A percentile compares a stretch with the other conserved stretches of the same genome.
Evolutionary conservation across 2,329 filamentous ascomycete species (phyloP).

Genomic region (Epichloe coenophiala): DNA sequence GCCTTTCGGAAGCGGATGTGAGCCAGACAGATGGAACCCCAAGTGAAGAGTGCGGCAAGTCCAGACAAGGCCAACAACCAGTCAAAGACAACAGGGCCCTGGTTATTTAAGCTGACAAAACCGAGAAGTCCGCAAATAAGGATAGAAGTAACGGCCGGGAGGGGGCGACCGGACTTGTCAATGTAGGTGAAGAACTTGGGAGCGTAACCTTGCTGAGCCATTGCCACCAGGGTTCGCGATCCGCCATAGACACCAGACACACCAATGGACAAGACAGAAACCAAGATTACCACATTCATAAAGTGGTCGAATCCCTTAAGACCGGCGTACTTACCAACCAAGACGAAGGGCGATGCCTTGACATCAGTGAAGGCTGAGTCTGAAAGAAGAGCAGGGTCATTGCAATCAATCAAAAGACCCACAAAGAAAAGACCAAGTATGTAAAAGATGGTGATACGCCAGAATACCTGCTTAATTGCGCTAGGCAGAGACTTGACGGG

Average conservation of each 20-base stretch:
- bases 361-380: slow-evolving; percentile 27
- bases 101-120: slow-evolving; percentile 28
- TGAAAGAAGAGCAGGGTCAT: slow-evolving; percentile 32
- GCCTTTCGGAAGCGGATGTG: slow-evolving; percentile 52
- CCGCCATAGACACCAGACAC: slow-evolving; percentile 47
- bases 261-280: slow-evolving; percentile 45
- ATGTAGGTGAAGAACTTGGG: slow-evolving; percentile 43
- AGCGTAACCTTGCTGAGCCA: slow-evolving; percentile 45
- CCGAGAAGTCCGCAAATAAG: slow-evolving; percentile 37
- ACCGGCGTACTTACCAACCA: slow-evolving; percentile 40
- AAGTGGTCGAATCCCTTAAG: slow-evolving; percentile 40
- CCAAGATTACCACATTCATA: slow-evolving; percentile 46
- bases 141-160: slow-evolving; percentile 32
- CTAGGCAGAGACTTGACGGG: slow-evolving; percentile 61
- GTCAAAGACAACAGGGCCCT: slow-evolving; percentile 38
- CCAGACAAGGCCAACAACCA: slow-evolving; percentile 51
- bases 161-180: slow-evolving; percentile 42
- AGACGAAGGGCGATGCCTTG: slow-evolving; percentile 39
- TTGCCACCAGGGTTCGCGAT: slow-evolving; percentile 43
- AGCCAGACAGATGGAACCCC: slow-evolving; percentile 48
- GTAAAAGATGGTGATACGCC: slow-evolving; percentile 44
- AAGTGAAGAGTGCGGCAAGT: slow-evolving; percentile 48
- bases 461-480: slow-evolving; percentile 68
- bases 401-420: slow-evolving; percentile 33
- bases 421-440: slow-evolving; percentile 38